Percentiles rank a stretch among this genome's conserved stretches.
These are phyloP conservation scores for Peniophora sp. DNA, from an alignment of 1,284 basidiomycete genomes.

Conservation along the genomic window DNA sequence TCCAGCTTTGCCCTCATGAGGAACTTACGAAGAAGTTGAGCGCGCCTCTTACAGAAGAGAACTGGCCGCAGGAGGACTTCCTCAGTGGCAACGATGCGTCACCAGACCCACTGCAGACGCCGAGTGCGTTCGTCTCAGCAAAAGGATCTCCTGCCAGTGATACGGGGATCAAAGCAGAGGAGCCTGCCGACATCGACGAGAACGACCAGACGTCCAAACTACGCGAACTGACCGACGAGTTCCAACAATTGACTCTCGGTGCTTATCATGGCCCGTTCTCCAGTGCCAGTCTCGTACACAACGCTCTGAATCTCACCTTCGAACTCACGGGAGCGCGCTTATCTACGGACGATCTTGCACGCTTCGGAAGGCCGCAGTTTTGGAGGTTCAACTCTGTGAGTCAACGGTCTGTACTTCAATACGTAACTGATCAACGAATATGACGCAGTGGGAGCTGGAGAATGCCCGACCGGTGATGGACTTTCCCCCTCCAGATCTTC, in stretches of 20 bases:
- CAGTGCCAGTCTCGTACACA: neutral
- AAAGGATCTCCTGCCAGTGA: no score
- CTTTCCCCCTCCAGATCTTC: slow-evolving; percentile 59
- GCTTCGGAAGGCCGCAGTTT: neutral
- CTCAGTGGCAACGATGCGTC: neutral
- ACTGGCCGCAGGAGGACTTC: neutral
- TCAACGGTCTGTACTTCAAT: neutral
- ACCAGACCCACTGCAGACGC: neutral
- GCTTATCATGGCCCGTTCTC: no score
- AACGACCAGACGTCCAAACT: no score
- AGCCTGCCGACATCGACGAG: no score
- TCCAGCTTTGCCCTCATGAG: neutral
- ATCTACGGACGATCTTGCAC: no score
- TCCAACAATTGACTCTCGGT: no score
- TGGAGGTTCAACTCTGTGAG: neutral
- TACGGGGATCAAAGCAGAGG: neutral
- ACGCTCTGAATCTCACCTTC: neutral
- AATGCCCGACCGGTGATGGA: slow-evolving; percentile 1
- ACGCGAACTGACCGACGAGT: no score
- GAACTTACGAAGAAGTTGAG: neutral
- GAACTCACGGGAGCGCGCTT: neutral
- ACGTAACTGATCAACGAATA: neutral
- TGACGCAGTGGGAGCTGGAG: neutral
- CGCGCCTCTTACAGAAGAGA: neutral
- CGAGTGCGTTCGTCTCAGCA: no score